Conservation (phyloP, 352 stramenopile genomes). For the Phytopythium mirpurense region DNA sequence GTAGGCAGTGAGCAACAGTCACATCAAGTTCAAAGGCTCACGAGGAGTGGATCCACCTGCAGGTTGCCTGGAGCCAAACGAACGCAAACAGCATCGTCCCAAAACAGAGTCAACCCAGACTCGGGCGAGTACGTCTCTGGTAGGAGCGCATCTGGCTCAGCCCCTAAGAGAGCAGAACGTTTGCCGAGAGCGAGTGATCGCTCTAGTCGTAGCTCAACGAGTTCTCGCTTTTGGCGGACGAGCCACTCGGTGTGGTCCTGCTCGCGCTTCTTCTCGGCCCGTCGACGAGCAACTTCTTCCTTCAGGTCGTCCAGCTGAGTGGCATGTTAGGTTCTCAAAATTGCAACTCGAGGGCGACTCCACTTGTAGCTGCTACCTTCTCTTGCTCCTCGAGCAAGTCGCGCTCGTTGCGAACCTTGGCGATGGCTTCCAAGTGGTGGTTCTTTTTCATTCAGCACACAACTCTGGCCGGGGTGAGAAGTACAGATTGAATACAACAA, state of each 20-base stretch:
- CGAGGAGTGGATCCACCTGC: constrained; percentile 20
- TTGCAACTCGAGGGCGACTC: background rate
- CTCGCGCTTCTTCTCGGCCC: constrained; percentile 39
- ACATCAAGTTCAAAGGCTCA: too few relatives aligned
- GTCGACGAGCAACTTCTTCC: constrained; percentile 33
- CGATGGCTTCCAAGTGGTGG: constrained; percentile 35
- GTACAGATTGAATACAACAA: too few relatives aligned
- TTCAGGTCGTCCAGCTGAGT: constrained; percentile 41
- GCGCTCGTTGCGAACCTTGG: constrained; percentile 45
- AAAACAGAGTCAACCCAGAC: constrained; percentile 35
- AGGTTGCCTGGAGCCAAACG: constrained; percentile 15
- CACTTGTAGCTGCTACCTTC: constrained; percentile 20
- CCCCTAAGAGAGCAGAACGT: background rate
- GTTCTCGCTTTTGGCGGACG: constrained; percentile 41
- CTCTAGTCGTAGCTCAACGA: constrained; percentile 35
- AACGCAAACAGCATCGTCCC: constrained; percentile 36
- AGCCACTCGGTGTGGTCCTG: constrained; percentile 44
- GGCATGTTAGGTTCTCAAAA: background rate
- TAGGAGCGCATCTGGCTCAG: constrained; percentile 6
- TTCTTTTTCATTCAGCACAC: constrained; percentile 12
- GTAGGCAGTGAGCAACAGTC: background rate
- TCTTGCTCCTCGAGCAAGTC: constrained; percentile 57
- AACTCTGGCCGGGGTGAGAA: too few relatives aligned
- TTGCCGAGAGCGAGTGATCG: constrained; percentile 24
- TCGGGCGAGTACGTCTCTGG: constrained; percentile 21